Evolutionary conservation across 495 filamentous ascomycete species (phyloP), one percentile per base, ranked within the genome.

Genomic region (Aspergillus kassunensis): DNA sequence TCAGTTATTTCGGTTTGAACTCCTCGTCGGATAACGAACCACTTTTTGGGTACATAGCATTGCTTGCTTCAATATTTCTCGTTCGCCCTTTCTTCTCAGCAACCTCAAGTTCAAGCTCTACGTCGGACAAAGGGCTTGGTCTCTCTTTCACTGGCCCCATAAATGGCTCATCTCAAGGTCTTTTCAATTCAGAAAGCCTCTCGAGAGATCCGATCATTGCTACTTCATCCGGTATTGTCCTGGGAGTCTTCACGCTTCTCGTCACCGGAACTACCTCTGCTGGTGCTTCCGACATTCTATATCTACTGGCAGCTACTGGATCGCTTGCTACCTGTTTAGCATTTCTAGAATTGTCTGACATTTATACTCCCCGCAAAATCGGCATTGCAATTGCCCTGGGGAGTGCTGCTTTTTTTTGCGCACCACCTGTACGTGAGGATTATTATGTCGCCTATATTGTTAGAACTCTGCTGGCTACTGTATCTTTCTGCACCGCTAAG

Each of bases 1-100:
- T 69, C 47, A 68, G 67, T 54, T 63, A 62, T 11, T 46, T 69
- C 10, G 69, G 72, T 4, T 53, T 70, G 55, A 70, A 71, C 44
- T 42, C 64, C 25, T 35, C 63, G 2, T 66, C 64, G 68, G 65
- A 68, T 40, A 44, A 57, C 11, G 56, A 65, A 10, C 65, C 70
- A 1, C 25, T 69, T 10, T 34, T 73, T 15, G 79, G 80, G 11
- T 81, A 83, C 53, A 25, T 70, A 2, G 67, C 73, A 5, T 62
- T 83, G 30, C 51, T 67, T 7, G 30, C 69, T 6, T 77, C 77
- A 0, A 53, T 76, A 5, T 71, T 80, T 39, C 15, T 57, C 10
- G 21, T 53, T 23, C 55, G 55, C 6, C 55, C 55, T 21, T 44
- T 39, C 7, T 53, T 49, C 16, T 24, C 44, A 23, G 29, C 15